A percentile compares a stretch with the other conserved stretches of the same genome.
These are phyloP conservation scores for Eragrostis nindensis DNA, from an alignment of 176 grass and related monocot genomes.

Conservation along the genomic window DNA sequence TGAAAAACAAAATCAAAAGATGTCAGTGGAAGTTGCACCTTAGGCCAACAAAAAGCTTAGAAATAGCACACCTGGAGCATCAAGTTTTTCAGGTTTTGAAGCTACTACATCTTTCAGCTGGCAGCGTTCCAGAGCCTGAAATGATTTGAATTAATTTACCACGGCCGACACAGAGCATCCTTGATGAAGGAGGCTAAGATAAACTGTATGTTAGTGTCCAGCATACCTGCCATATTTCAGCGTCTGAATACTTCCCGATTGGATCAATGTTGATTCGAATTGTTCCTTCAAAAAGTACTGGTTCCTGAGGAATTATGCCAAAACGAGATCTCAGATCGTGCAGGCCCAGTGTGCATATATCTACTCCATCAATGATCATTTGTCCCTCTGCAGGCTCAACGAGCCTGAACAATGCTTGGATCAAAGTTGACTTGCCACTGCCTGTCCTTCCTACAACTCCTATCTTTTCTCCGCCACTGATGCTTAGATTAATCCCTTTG, in stretches of 20 bases:
- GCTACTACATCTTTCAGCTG: slow-evolving; percentile 87
- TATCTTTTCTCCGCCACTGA: slow-evolving; percentile 86
- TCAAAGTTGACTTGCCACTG: slow-evolving; percentile 91
- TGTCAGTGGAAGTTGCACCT: slow-evolving; percentile 6
- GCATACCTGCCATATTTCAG: slow-evolving; percentile 94
- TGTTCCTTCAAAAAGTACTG: slow-evolving; percentile 94
- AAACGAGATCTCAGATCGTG: slow-evolving; percentile 89
- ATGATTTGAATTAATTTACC: slow-evolving; percentile 15
- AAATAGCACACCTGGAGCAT: slow-evolving; percentile 68
- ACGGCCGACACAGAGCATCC: not conserved
- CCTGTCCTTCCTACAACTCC: slow-evolving; percentile 93
- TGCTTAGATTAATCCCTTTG: slow-evolving; percentile 74
- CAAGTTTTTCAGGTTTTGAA: slow-evolving; percentile 87
- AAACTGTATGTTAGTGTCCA: not conserved
- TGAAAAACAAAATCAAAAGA: slow-evolving; percentile 13
- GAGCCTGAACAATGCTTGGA: slow-evolving; percentile 89
- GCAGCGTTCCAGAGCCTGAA: slow-evolving; percentile 88
- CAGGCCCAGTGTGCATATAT: slow-evolving; percentile 83
- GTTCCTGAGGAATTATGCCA: slow-evolving; percentile 95
- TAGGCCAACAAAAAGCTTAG: not conserved
- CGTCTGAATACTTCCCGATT: slow-evolving; percentile 74
- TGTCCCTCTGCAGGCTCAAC: slow-evolving; percentile 76
- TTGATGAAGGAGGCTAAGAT: not conserved
- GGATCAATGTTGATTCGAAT: slow-evolving; percentile 92
- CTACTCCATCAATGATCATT: slow-evolving; percentile 84